Base-by-base conservation (phyloP, 768 basidiomycete genomes). In the Gautieria morchelliformis region DNA sequence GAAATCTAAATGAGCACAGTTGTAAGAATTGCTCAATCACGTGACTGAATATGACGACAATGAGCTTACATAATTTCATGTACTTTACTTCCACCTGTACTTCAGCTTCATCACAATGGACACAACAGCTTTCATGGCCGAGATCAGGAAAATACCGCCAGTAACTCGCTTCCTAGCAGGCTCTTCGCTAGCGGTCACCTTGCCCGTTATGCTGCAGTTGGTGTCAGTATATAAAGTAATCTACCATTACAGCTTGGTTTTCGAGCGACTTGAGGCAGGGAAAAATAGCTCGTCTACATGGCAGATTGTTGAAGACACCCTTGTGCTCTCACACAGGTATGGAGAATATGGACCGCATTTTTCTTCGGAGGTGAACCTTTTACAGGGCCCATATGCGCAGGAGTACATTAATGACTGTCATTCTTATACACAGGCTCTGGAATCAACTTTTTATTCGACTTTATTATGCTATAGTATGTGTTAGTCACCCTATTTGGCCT, bases 141-240 rank as follows among this genome's bases (percentile, higher is more conserved):
- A 91, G 72, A 69, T 92, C 53, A 80, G 75, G 63, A 91, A 89
- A 72, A 88, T 93, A 1, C 90, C 91, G 0, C 85, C 86, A 35
- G 84, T 93, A 39, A 92, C 91, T 5, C 81, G 91, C 33, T 81
- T 84, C 56, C 67, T 89, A 6, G 75, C 80, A 58, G 72, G 70
- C 20, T 85, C 87, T 1, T 79, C 82, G 1, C 64, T 88, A 3
- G 80, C 70, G 0, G 72, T 89, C 40, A 80, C 89, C 0, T 20
- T 84, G 1, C 78, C 87, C 0, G 71, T 78, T 27, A 66, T 87
- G 60, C 67, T 84, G 62, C 71, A 78, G 12, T 56, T 88, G 3
- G 63, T 89, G 22, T 70, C 77, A 7, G 66, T 71, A 2, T 81
- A 85, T 68, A 71, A 67, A 32, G 45, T 88, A 58, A 14, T 87